Evolutionary conservation across 192 early-diverging fungal species (phyloP).

Genomic region (Gamsiella multidivaricata): DNA sequence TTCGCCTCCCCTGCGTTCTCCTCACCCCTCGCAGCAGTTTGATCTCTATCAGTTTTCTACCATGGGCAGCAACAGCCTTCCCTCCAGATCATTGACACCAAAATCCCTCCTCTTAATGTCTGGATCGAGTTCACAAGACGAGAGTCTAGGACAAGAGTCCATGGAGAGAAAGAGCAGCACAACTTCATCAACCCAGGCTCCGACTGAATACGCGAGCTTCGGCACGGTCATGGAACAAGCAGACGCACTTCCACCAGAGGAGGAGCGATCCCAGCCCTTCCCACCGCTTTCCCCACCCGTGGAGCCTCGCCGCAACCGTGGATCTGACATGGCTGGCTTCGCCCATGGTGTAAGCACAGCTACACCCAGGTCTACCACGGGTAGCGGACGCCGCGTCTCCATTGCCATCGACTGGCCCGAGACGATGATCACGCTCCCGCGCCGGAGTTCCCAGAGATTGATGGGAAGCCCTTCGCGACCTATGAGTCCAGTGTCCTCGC

Average conservation of each 20-base stretch:
- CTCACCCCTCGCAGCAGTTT: slow-evolving; percentile 18
- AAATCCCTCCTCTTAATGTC: background rate
- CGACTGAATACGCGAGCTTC: slow-evolving; percentile 45
- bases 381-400: slow-evolving; percentile 35
- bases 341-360: background rate
- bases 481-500: slow-evolving; percentile 41
- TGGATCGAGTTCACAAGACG: background rate
- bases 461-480: slow-evolving; percentile 42
- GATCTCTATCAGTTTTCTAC: slow-evolving; percentile 21
- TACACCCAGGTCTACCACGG: background rate
- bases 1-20: slow-evolving; percentile 21
- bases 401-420: slow-evolving; percentile 26
- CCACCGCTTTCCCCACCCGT: background rate
- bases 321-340: background rate
- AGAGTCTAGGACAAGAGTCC: background rate
- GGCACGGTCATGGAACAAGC: slow-evolving; percentile 49
- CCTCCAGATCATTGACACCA: background rate
- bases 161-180: slow-evolving; percentile 21
- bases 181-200: slow-evolving; percentile 8
- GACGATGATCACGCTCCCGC: slow-evolving; percentile 27
- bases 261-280: background rate
- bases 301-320: background rate
- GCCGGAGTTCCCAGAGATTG: slow-evolving; percentile 35
- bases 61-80: background rate
- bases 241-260: slow-evolving; percentile 23